phyloP scores from a whole-genome alignment of 441 rosid genomes.

The Mallotus repandus region DNA sequence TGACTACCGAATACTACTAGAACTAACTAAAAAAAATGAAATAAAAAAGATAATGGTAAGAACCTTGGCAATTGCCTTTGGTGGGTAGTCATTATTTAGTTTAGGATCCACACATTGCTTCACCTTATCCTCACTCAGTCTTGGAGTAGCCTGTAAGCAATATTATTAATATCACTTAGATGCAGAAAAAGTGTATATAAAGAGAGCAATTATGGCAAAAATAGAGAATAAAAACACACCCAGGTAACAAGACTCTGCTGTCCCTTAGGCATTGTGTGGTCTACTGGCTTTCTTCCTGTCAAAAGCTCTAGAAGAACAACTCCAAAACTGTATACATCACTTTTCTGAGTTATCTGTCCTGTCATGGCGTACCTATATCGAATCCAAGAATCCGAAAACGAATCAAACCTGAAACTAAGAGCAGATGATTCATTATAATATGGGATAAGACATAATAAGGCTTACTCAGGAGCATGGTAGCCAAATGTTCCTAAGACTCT shows the following conservation, averaged over 20 bases:
- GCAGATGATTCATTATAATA: background rate
- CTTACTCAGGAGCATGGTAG: constrained; percentile 96
- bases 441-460: background rate
- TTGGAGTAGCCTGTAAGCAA: constrained; percentile 75
- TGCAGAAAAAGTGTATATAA: background rate
- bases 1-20: too few species aligned
- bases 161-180: background rate
- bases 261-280: constrained; percentile 96
- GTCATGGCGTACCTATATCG: constrained; percentile 88
- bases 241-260: constrained; percentile 97
- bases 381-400: background rate
- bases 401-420: background rate
- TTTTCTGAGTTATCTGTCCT: constrained; percentile 91
- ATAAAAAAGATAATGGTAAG: background rate
- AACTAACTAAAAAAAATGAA: background rate
- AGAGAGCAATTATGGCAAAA: background rate
- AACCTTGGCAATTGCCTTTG: constrained; percentile 97
- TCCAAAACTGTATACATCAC: constrained; percentile 96
- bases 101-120: constrained; percentile 97
- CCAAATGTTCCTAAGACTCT: constrained; percentile 95
- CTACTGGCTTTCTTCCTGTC: constrained; percentile 96
- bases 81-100: constrained; percentile 79
- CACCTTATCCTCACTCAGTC: constrained; percentile 95
- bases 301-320: constrained; percentile 93
- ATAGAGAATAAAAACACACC: constrained; percentile 40